phyloP scores from a whole-genome alignment of 345 rosid genomes.

The Aquilaria sinensis region DNA sequence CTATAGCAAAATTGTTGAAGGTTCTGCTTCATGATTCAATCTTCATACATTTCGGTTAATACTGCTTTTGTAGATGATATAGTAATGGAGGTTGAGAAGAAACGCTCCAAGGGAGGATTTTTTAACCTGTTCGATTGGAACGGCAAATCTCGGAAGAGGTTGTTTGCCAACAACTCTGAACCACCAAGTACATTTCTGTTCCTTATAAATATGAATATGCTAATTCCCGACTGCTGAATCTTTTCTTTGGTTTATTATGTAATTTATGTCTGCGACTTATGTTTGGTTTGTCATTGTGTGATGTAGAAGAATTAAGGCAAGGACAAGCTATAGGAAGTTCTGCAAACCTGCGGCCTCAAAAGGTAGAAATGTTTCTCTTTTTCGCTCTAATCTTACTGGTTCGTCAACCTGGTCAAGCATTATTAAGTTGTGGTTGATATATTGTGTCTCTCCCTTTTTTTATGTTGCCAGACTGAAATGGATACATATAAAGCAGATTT shows the following conservation, averaged over 20 bases:
- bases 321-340: conserved; percentile 30
- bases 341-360: conserved; percentile 26
- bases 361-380: conserved; percentile 24
- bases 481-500: conserved; percentile 37
- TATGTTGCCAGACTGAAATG: conserved; percentile 35
- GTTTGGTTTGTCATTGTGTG: conserved; percentile 7
- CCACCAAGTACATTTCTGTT: conserved; percentile 30
- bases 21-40: conserved; percentile 6
- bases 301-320: conserved; percentile 35
- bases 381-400: conserved; percentile 1
- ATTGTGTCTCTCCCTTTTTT: conserved; percentile 5
- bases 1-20: not conserved
- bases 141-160: conserved; percentile 79
- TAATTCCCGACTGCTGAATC: not conserved
- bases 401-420: not conserved
- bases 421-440: conserved; percentile 5
- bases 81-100: conserved; percentile 59
- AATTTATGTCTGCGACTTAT: not conserved
- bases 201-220: not conserved
- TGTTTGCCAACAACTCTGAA: conserved; percentile 41
- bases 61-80: conserved; percentile 26
- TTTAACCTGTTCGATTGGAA: conserved; percentile 82
- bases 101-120: conserved; percentile 65
- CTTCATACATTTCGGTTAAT: not conserved
- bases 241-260: not conserved